phyloP scores from a whole-genome alignment of 106 monocot genomes.

The Dendrobium nobile region DNA sequence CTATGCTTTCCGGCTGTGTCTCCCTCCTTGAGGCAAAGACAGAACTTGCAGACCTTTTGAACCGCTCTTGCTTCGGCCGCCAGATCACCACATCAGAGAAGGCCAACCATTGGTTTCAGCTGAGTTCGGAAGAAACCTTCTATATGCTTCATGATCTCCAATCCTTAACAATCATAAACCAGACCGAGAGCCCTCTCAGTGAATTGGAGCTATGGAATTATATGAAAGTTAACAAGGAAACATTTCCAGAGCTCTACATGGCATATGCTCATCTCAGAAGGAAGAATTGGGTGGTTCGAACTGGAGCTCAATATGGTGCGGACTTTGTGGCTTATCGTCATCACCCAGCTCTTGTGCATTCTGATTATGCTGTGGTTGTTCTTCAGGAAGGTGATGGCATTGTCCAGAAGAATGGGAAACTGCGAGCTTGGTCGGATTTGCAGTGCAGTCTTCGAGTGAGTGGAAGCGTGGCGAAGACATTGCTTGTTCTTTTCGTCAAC shows the following conservation, averaged over 20 bases:
- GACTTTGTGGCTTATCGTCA: slow-evolving; percentile 81
- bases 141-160: slow-evolving; percentile 45
- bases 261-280: slow-evolving; percentile 59
- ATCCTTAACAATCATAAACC: slow-evolving; percentile 27
- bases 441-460: slow-evolving; percentile 45
- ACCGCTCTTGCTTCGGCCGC: slow-evolving; percentile 48
- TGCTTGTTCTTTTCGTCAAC: slow-evolving; percentile 30
- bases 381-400: slow-evolving; percentile 16
- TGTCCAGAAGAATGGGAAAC: slow-evolving; percentile 1
- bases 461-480: slow-evolving; percentile 57
- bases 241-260: slow-evolving; percentile 47
- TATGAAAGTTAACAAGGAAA: slow-evolving; percentile 11
- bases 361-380: slow-evolving; percentile 52
- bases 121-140: slow-evolving; percentile 65
- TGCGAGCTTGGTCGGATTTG: slow-evolving; percentile 56
- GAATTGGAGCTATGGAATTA: slow-evolving; percentile 38
- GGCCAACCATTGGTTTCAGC: slow-evolving; percentile 45
- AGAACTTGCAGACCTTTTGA: slow-evolving; percentile 32
- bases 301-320: slow-evolving; percentile 54
- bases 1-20: slow-evolving; percentile 18
- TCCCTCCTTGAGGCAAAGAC: slow-evolving; percentile 24
- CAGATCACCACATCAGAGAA: slow-evolving; percentile 24
- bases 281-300: slow-evolving; percentile 76
- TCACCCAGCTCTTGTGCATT: slow-evolving; percentile 74
- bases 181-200: slow-evolving; percentile 8